Conservation (phyloP, 1,284 basidiomycete genomes). For the Ganoderma sinense region DNA sequence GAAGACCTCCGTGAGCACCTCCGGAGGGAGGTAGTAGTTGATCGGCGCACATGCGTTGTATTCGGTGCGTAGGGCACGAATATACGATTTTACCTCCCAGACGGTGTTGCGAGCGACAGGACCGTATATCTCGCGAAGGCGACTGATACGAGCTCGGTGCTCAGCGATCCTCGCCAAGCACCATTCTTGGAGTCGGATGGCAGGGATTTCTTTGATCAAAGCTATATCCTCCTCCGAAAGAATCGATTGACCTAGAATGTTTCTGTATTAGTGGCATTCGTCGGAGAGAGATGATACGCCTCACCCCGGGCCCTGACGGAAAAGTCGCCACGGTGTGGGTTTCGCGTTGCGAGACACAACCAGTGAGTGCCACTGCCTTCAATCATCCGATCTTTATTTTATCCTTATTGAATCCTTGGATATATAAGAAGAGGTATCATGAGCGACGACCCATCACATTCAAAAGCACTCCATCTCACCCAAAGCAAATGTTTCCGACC, state of each 20-base stretch:
- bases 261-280: too few relatives aligned
- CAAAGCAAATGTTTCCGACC: not conserved
- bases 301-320: too few relatives aligned
- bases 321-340: too few relatives aligned
- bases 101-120: not conserved
- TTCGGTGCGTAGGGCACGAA: conserved; percentile 1
- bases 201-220: not conserved
- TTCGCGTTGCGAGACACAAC: too few relatives aligned
- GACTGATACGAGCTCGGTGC: not conserved
- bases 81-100: not conserved
- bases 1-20: conserved; percentile 10
- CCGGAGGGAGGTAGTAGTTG: not conserved
- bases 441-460: too few relatives aligned
- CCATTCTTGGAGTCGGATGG: not conserved
- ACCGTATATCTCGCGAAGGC: not conserved
- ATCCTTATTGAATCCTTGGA: too few relatives aligned
- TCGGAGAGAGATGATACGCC: too few relatives aligned
- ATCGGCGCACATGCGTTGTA: conserved; percentile 1
- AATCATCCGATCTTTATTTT: too few relatives aligned
- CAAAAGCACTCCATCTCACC: too few relatives aligned
- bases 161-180: not conserved
- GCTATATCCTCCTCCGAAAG: not conserved
- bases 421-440: too few relatives aligned
- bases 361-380: too few relatives aligned
- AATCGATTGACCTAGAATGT: not conserved